These are phyloP conservation scores for Pseudogymnoascus pannorum DNA, from an alignment of 2,329 filamentous ascomycete species.

Conservation along the genomic window DNA sequence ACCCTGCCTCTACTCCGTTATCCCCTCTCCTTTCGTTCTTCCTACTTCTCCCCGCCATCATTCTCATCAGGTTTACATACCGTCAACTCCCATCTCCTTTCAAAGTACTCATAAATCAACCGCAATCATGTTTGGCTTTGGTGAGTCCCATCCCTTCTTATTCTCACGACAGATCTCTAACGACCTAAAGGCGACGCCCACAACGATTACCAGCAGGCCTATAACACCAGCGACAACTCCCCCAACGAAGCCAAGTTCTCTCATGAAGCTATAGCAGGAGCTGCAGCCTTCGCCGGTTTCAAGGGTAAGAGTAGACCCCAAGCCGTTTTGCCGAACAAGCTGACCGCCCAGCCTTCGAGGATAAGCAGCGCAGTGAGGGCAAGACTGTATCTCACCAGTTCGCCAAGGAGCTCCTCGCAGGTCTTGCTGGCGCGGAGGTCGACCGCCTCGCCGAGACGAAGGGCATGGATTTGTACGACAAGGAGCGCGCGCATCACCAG, in stretches of 20 bases:
- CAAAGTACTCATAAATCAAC: neutral
- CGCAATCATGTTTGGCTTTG: conserved; percentile 9
- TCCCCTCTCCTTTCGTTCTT: neutral
- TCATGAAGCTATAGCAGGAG: conserved; percentile 70
- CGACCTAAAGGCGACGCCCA: conserved; percentile 33
- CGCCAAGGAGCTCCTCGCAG: conserved; percentile 70
- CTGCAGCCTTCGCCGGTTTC: conserved; percentile 71
- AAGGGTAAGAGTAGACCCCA: conserved; percentile 37
- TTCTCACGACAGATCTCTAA: neutral
- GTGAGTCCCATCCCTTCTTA: neutral
- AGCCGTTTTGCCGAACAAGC: neutral
- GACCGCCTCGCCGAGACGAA: conserved; percentile 69
- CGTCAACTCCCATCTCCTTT: neutral
- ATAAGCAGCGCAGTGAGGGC: conserved; percentile 64
- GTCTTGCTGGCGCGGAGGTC: conserved; percentile 65
- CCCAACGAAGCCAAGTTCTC: conserved; percentile 53
- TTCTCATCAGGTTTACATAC: neutral
- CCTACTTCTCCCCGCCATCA: neutral
- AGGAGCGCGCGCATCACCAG: conserved; percentile 50
- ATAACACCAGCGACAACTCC: conserved; percentile 25
- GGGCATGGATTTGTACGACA: conserved; percentile 53
- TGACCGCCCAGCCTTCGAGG: conserved; percentile 49
- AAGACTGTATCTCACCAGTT: conserved; percentile 64
- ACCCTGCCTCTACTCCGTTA: neutral
- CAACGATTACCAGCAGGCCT: conserved; percentile 37